Conservation (phyloP, 208 protist species). For the Leishmania guyanensis region DNA sequence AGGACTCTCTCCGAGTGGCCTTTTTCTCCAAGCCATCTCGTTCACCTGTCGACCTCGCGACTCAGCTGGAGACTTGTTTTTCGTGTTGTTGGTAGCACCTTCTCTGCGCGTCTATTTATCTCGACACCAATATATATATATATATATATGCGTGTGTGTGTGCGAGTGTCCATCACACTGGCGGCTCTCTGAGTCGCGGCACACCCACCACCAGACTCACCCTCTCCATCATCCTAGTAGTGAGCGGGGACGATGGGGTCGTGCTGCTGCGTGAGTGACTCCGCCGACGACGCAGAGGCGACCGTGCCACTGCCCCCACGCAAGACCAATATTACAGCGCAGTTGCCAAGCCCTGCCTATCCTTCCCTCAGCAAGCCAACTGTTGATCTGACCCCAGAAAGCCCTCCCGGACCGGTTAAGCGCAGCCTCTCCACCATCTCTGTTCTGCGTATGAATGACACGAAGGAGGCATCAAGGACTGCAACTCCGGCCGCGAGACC, state of each 20-base stretch:
- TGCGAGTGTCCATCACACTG: neutral
- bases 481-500: neutral
- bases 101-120: neutral
- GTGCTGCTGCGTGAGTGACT: slow-evolving; percentile 13
- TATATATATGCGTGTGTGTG: neutral
- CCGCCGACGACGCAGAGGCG: neutral
- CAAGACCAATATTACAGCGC: neutral
- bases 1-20: no score
- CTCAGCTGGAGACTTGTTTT: neutral
- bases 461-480: neutral
- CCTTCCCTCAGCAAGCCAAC: neutral
- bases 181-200: neutral
- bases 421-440: neutral
- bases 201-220: neutral
- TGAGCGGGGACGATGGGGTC: slow-evolving; percentile 4
- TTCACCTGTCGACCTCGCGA: neutral
- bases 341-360: neutral
- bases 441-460: neutral
- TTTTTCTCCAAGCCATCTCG: neutral
- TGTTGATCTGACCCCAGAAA: neutral
- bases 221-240: neutral
- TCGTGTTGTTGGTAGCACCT: neutral
- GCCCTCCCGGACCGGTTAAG: neutral
- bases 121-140: neutral
- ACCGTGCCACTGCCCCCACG: neutral